A percentile compares a stretch with the other conserved stretches of the same genome.
Conservation (phyloP, 768 basidiomycete genomes). For the Calocybe cyanea region DNA sequence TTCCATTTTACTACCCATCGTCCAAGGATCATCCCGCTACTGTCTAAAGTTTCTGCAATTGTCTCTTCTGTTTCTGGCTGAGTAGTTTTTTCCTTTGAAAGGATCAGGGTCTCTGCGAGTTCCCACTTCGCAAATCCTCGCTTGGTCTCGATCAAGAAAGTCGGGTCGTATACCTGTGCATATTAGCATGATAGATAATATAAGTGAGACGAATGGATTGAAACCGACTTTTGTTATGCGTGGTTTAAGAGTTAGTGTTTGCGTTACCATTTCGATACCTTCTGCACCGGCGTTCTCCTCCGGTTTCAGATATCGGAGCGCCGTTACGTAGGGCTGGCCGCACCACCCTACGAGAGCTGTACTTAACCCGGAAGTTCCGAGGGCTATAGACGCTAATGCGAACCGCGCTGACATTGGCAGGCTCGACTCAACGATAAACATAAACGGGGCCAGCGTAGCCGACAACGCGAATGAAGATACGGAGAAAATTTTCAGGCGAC, state of each 20-base stretch:
- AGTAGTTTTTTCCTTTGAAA: slow-evolving; percentile 36
- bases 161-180: slow-evolving; percentile 63
- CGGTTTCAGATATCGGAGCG: slow-evolving; percentile 48
- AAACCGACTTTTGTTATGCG: slow-evolving; percentile 56
- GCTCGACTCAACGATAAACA: slow-evolving; percentile 76
- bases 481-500: slow-evolving; percentile 79
- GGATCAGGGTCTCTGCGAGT: slow-evolving; percentile 50
- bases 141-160: slow-evolving; percentile 61
- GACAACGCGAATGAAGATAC: slow-evolving; percentile 73
- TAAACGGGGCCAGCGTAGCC: slow-evolving; percentile 67
- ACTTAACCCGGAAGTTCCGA: slow-evolving; percentile 69
- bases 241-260: slow-evolving; percentile 54
- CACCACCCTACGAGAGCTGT: slow-evolving; percentile 72
- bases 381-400: slow-evolving; percentile 63
- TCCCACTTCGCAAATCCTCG: slow-evolving; percentile 83
- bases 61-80: slow-evolving; percentile 63
- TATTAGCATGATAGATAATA: not conserved
- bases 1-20: slow-evolving; percentile 80
- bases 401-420: slow-evolving; percentile 67
- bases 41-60: slow-evolving; percentile 69
- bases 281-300: slow-evolving; percentile 41
- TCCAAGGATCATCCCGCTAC: slow-evolving; percentile 58
- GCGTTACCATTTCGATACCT: slow-evolving; percentile 68
- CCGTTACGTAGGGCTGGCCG: slow-evolving; percentile 70
- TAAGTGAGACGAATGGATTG: not conserved